These are phyloP conservation scores for Chamaecyparis obtusa DNA, from an alignment of 75 land plant species.

Conservation along the genomic window DNA sequence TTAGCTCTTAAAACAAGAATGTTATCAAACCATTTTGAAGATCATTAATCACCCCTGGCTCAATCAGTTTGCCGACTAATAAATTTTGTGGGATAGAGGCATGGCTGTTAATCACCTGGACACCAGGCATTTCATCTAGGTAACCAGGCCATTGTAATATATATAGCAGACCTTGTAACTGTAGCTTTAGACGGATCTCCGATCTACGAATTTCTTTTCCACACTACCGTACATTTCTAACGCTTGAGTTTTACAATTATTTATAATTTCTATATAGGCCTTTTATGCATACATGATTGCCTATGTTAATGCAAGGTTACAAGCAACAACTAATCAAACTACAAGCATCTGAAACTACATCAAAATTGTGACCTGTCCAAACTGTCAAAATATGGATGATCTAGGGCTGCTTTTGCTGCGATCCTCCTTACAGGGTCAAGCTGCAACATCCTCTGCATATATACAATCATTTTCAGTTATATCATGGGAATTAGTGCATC, in stretches of 20 bases:
- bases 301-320: neutral
- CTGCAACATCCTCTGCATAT: slow-evolving; percentile 45
- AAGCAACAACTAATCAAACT: neutral
- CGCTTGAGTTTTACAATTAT: neutral
- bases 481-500: neutral
- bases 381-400: slow-evolving; percentile 56
- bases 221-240: neutral
- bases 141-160: neutral
- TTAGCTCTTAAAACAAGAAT: neutral
- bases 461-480: neutral
- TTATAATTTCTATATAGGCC: neutral
- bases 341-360: neutral
- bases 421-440: slow-evolving; percentile 42
- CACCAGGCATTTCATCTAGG: neutral
- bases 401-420: slow-evolving; percentile 51
- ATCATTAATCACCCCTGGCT: neutral
- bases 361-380: slow-evolving; percentile 54
- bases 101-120: too few species aligned
- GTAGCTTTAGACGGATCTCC: neutral
- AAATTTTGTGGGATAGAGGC: neutral
- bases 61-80: too few species aligned
- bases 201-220: neutral
- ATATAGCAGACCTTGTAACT: neutral
- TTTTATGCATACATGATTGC: neutral
- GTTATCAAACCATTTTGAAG: neutral